Conservation (phyloP, 2,329 filamentous ascomycete genomes). For the Colletotrichum ledebouriae region DNA sequence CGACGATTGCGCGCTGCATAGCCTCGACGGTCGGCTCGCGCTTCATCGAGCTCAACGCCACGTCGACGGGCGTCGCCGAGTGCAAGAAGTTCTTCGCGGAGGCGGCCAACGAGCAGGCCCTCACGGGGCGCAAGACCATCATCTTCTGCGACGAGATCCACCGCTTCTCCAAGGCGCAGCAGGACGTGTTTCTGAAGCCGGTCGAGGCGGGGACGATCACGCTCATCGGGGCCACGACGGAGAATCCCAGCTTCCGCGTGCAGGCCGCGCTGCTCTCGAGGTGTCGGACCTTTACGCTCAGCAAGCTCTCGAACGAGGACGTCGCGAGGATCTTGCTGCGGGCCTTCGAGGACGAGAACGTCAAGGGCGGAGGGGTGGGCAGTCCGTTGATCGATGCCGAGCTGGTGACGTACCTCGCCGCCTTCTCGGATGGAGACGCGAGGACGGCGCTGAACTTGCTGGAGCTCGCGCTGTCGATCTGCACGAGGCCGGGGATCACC, state of each 20-base stretch:
- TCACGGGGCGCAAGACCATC: slow-evolving; percentile 92
- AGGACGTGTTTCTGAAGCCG: slow-evolving; percentile 93
- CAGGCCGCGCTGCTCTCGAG: slow-evolving; percentile 88
- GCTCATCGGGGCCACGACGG: slow-evolving; percentile 94
- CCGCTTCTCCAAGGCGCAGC: slow-evolving; percentile 90
- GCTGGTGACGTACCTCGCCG: slow-evolving; percentile 83
- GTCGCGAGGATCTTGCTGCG: slow-evolving; percentile 80
- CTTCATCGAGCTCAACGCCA: slow-evolving; percentile 97
- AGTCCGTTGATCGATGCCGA: slow-evolving; percentile 79
- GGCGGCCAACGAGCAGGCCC: slow-evolving; percentile 80
- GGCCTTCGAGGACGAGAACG: slow-evolving; percentile 74
- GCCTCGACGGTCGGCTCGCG: slow-evolving; percentile 84
- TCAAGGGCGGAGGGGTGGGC: slow-evolving; percentile 45
- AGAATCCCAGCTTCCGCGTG: slow-evolving; percentile 96
- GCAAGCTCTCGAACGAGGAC: slow-evolving; percentile 79
- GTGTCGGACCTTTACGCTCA: slow-evolving; percentile 90
- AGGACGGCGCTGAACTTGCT: slow-evolving; percentile 93
- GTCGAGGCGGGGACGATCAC: slow-evolving; percentile 93
- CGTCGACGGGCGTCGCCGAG: slow-evolving; percentile 87
- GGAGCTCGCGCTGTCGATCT: slow-evolving; percentile 87
- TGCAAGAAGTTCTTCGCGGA: slow-evolving; percentile 93
- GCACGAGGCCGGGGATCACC: slow-evolving; percentile 73
- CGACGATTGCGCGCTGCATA: slow-evolving; percentile 92
- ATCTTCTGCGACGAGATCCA: slow-evolving; percentile 99
- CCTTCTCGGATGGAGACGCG: slow-evolving; percentile 92